Evolutionary conservation across 2,329 filamentous ascomycete species (phyloP), one percentile per base, ranked within the genome.

Genomic region (Neonectria neomacrospora): DNA sequence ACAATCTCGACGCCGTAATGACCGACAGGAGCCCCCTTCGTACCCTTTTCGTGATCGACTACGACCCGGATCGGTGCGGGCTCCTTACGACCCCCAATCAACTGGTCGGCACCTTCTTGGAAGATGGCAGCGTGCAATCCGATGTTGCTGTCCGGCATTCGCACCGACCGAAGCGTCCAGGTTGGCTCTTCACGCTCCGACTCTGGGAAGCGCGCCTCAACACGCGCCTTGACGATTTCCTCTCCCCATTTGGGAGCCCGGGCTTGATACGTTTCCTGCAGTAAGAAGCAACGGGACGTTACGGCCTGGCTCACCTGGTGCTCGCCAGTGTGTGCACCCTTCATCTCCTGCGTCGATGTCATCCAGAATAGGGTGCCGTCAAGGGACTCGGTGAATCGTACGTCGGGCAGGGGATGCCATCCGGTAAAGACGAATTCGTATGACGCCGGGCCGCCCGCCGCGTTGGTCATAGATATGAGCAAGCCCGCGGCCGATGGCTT

Each of bases 141-240:
- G 10, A 90, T 77, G 57, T 84, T 85, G 62, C 80, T 85, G 72
- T 90, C 90, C 39, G 85, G 83, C 75, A 89, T 85, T 62, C 85
- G 86, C 14, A 88, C 85, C 20, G 89, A 91, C 39, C 93, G 88
- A 32, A 96, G 85, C 32, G 91, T 91, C 94, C 93, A 97, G 70
- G 86, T 88, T 16, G 89, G 85, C 62, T 90, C 87, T 76, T 97
- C 93, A 62, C 94, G 88, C 80, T 97, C 93, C n/a, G 82, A 77
- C 75, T 97, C 94, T 0, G 91, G 82, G 73, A 96, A 97, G 11
- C 94, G 88, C 6, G 90, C 91, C 78, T 97, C 95, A 14, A 97
- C 88, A 67, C 90, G 89, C 9, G 94, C 94, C 79, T 95, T 96
- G 51, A 90, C 88, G 12, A 97, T 84, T 67, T 98, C 96, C 78